phyloP scores from a whole-genome alignment of 2,329 filamentous ascomycete genomes.

The Tolypocladium paradoxum region DNA sequence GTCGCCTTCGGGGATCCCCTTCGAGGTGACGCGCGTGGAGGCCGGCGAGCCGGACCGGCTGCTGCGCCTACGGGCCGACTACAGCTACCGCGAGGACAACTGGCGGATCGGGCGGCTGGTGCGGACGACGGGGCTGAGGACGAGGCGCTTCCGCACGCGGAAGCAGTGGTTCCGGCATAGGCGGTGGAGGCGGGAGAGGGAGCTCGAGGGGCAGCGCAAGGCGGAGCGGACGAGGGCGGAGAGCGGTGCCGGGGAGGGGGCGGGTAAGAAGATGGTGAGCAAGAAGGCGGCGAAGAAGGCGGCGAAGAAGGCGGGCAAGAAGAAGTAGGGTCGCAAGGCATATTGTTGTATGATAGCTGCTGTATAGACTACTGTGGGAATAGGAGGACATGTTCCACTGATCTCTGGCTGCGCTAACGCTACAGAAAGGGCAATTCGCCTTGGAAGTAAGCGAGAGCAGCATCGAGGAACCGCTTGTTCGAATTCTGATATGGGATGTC shows the following conservation, averaged over 20 bases:
- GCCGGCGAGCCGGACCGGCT: slow-evolving; percentile 33
- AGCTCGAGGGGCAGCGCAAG: slow-evolving; percentile 30
- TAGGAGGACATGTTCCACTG: not conserved
- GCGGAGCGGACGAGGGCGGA: slow-evolving; percentile 22
- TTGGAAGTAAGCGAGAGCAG: no score
- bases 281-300: slow-evolving; percentile 26
- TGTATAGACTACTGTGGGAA: not conserved
- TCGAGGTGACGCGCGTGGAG: slow-evolving; percentile 30
- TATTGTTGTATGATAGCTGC: not conserved
- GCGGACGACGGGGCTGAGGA: slow-evolving; percentile 37
- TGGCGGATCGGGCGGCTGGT: slow-evolving; percentile 46
- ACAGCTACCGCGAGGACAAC: slow-evolving; percentile 51
- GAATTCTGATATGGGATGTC: no score
- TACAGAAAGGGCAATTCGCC: no score
- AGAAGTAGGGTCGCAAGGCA: slow-evolving; percentile 14
- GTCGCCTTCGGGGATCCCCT: slow-evolving; percentile 40
- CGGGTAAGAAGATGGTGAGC: slow-evolving; percentile 20
- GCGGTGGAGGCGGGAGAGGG: slow-evolving; percentile 30
- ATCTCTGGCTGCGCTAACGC: not conserved
- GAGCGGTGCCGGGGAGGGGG: slow-evolving; percentile 19
- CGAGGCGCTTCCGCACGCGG: slow-evolving; percentile 38
- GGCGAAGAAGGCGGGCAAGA: slow-evolving; percentile 24
- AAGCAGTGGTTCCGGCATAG: slow-evolving; percentile 36
- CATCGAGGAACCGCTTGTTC: not conserved
- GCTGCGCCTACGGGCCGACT: slow-evolving; percentile 39